Evolutionary conservation across 2,329 filamentous ascomycete genomes (phyloP), one percentile per base, ranked within the genome.

Genomic region (Talaromyces sp.): DNA sequence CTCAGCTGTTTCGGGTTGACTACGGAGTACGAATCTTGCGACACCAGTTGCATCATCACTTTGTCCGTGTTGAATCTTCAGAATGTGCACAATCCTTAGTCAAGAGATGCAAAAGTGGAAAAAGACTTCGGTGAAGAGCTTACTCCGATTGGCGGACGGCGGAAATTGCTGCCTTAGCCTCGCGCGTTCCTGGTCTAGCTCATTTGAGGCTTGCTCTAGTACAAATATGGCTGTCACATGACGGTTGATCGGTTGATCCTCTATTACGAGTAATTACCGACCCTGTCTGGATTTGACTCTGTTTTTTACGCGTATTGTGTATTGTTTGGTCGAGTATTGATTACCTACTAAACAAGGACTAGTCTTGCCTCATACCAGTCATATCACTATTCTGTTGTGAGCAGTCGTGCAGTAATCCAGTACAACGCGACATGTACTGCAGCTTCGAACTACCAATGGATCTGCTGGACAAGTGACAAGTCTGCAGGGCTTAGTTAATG

Each of bases 141-240:
- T 4, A 10, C 39, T 21, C 39, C 17, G 37, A 54, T 54, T 54
- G 52, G 52, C 28, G 2, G 28, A 5, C 28, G 6, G 25, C 28
- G 52, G 50, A 54, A 54, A 54, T 54, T 54, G 52, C 39, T 37
- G 51, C 51, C 31, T n/a, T 53, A 53, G 51, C 37, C 37, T 21
- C 39, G 52, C 25, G 52, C 52, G 37, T 54, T 43, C 52, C 52
- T 54, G 36, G 39, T 19, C 51, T 21, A 28, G 22, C 22, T 28
- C 21, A 37, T 48, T 48, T 33, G 19, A 35, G 45, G 43, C 43
- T 48, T n/a, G 8, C 28, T 11, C 43, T 48, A 48, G 45, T 8
- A 28, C 43, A 10, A n/a, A 7, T 9, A 5, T 5, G 36, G 11
- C 31, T 52, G 21, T 53, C 51, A 53, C 35, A 40, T 53, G 51